Conservation (phyloP, 441 rosid species). For the Erodium chrysanthum region DNA sequence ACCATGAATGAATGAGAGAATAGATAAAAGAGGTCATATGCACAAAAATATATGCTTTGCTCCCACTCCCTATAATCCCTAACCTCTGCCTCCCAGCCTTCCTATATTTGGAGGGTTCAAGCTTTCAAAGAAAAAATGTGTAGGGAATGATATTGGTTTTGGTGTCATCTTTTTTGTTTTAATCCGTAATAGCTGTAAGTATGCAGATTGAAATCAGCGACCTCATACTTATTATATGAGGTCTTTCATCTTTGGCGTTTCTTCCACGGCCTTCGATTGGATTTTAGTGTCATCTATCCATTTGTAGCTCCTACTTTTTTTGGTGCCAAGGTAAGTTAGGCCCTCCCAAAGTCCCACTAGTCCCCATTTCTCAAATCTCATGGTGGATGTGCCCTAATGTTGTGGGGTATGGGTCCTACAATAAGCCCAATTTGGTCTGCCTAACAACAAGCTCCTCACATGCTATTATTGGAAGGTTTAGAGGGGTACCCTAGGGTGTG, state of each 20-base stretch:
- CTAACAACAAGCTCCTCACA: conserved; percentile 2
- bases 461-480: conserved; percentile 3
- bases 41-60: not conserved
- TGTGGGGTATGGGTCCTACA: conserved; percentile 4
- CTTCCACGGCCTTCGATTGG: no score
- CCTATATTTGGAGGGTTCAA: not conserved
- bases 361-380: not conserved
- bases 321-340: no score
- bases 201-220: no score
- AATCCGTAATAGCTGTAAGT: no score
- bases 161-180: conserved; percentile 2
- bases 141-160: not conserved
- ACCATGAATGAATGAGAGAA: no score
- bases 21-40: no score
- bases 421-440: not conserved
- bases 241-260: no score
- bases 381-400: not conserved
- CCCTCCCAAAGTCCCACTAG: no score
- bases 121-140: not conserved
- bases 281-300: no score
- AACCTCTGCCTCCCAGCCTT: not conserved
- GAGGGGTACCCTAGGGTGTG: not conserved
- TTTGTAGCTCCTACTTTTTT: no score
- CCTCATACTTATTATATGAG: no score
- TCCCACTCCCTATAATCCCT: not conserved